A percentile compares a stretch with the other conserved stretches of the same genome.
Evolutionary conservation across 2,329 filamentous ascomycete species (phyloP).

Genomic region (Epichloe sylvatica): DNA sequence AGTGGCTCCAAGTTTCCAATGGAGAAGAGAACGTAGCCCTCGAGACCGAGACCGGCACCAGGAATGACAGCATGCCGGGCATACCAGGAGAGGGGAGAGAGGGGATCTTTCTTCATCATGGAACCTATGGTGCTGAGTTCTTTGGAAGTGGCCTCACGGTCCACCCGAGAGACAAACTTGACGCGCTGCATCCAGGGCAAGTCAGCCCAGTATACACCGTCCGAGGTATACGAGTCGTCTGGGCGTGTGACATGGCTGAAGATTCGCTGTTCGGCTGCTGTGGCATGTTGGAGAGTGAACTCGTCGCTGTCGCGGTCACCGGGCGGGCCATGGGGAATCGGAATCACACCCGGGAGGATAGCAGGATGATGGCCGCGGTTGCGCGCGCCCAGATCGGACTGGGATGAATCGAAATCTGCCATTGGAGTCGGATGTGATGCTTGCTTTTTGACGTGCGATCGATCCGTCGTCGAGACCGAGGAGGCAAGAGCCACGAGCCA

Average conservation of each 20-base stretch:
- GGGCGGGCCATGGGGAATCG: conserved; percentile 35
- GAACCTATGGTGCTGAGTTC: conserved; percentile 55
- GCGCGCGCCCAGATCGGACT: conserved; percentile 1
- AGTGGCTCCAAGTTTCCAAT: conserved; percentile 85
- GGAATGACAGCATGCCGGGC: conserved; percentile 83
- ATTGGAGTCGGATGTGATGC: neutral
- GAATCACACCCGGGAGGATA: conserved; percentile 37
- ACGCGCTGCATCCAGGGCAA: conserved; percentile 56
- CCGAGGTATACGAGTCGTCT: conserved; percentile 70
- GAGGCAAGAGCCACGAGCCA: neutral
- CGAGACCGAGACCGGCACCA: conserved; percentile 79
- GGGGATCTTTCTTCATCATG: conserved; percentile 76
- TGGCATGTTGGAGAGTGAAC: conserved; percentile 27
- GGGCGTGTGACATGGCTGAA: conserved; percentile 75
- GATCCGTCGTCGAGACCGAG: neutral
- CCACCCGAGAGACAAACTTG: conserved; percentile 61
- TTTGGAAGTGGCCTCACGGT: conserved; percentile 51
- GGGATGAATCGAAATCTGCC: conserved; percentile 3
- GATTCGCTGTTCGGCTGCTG: conserved; percentile 40
- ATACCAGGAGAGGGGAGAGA: conserved; percentile 75
- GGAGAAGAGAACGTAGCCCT: conserved; percentile 94
- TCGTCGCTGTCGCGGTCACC: conserved; percentile 36
- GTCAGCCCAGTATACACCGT: conserved; percentile 90
- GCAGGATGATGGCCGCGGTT: conserved; percentile 16
- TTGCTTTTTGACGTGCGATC: neutral